phyloP scores from a whole-genome alignment of 2,329 filamentous ascomycete genomes.

The Cucurbitaria berberidis region DNA sequence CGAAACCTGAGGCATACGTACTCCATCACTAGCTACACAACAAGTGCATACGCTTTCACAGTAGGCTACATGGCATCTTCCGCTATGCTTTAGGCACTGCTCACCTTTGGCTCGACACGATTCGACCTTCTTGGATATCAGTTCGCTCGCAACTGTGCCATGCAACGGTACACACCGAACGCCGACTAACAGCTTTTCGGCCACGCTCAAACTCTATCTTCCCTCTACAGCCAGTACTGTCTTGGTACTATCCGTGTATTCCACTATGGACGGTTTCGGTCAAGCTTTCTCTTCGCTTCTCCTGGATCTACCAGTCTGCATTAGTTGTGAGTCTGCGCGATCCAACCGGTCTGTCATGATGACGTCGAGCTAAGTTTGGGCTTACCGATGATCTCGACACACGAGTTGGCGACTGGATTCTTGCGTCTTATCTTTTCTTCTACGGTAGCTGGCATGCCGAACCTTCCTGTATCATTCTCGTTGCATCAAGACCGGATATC shows the following conservation, averaged over 20 bases:
- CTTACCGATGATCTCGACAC: background rate
- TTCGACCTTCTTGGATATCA: background rate
- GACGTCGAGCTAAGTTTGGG: background rate
- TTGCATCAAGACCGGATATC: constrained; percentile 11
- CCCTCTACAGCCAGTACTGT: background rate
- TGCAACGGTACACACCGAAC: background rate
- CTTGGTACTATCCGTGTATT: background rate
- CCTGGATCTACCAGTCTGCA: background rate
- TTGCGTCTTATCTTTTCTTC: background rate
- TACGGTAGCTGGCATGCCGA: constrained; percentile 17
- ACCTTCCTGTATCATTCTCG: constrained; percentile 7
- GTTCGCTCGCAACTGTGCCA: background rate
- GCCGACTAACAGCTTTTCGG: background rate
- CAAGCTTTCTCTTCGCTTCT: background rate
- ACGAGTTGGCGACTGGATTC: background rate
- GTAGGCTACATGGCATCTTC: background rate
- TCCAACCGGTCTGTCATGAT: background rate
- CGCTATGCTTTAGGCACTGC: background rate
- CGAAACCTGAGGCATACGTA: background rate
- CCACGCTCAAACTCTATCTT: background rate
- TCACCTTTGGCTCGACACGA: background rate
- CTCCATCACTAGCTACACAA: background rate
- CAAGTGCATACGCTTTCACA: background rate
- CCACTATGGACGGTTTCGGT: background rate
- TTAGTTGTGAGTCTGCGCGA: background rate